Base-by-base conservation (phyloP, 2,329 filamentous ascomycete genomes). In the Plectosphaerella sp. region DNA sequence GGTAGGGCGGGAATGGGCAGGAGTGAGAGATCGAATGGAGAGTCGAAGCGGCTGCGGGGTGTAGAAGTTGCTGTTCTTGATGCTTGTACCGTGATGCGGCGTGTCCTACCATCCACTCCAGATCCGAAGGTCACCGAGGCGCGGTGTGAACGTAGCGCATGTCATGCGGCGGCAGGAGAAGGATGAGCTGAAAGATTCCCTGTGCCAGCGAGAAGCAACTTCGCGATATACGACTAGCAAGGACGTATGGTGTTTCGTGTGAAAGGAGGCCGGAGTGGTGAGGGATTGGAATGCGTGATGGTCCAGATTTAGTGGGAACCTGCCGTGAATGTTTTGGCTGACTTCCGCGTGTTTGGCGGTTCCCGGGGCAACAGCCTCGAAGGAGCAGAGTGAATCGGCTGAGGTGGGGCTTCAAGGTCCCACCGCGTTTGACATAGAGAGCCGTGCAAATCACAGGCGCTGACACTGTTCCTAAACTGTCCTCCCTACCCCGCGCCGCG, bases 41-140 rank as follows among this genome's bases (percentile, higher is more conserved):
- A 36, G 49, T 52, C 50, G 50, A 28, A 25, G 54, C 54, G 42
- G 28, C 28, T 33, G 28, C 8, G 28, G 28, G 54, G 12, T 48
- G 41, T 47, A 49, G 53, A 55, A 33, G 11, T 33, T 53, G 50
- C 50, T 57, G 51, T 56, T 57, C 53, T 41, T 49, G 50, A 25
- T 14, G 48, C 36, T 36, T 50, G 51, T 50, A 52, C 47, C 47
- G 47, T 14, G 36, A 41, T 48, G 47, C 35, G 47, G 9, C 47
- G 28, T 8, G 47, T 48, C 36, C 47, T 36, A 35, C 47, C 47
- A 48, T 48, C 33, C 47, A 48, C 18, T 39, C 28, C 28, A 33
- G 37, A 25, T 22, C 39, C 37, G 47, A 48, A 24, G 47, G 47
- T 48, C 47, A 48, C 47, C 35, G 47, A 25, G 18, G 22, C 47